These are phyloP conservation scores for Aureobasidium sp. DNA, from an alignment of 2,329 filamentous ascomycete species.

Conservation along the genomic window DNA sequence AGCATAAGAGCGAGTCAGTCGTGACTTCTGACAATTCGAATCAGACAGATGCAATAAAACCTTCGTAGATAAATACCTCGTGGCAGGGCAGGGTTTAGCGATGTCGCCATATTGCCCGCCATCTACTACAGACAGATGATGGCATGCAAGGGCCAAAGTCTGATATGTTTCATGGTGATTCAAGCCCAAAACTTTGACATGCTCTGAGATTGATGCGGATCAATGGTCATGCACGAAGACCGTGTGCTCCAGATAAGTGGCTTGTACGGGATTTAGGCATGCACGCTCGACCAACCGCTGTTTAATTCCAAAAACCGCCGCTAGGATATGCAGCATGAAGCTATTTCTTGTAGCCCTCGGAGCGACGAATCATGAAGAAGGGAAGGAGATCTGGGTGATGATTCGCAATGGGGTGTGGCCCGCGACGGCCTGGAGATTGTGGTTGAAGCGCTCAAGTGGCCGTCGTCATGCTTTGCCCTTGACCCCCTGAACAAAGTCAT, in stretches of 20 bases:
- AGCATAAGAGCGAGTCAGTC: not conserved
- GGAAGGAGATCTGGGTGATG: not conserved
- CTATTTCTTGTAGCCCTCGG: not conserved
- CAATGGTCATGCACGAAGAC: not conserved
- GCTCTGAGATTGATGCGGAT: not conserved
- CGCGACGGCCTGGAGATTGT: not conserved
- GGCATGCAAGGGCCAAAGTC: slow-evolving; percentile 1
- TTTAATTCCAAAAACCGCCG: not conserved
- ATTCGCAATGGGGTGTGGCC: not conserved
- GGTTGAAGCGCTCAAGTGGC: not conserved
- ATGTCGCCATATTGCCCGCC: slow-evolving; percentile 10
- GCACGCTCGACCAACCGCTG: not conserved
- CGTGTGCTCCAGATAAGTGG: not conserved
- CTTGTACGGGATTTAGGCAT: not conserved
- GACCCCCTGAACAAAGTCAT: not conserved
- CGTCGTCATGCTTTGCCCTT: slow-evolving; percentile 6
- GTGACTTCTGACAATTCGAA: not conserved
- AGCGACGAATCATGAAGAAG: not conserved
- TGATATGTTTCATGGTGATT: slow-evolving; percentile 5
- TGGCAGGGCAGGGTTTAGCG: not conserved
- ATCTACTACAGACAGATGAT: slow-evolving; percentile 7
- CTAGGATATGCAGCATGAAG: not conserved
- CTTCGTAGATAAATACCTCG: not conserved
- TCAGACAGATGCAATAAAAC: not conserved
- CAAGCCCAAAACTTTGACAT: slow-evolving; percentile 7